Evolutionary conservation across 257 asterid genomes (phyloP).

Genomic region (Leonotis leonurus): DNA sequence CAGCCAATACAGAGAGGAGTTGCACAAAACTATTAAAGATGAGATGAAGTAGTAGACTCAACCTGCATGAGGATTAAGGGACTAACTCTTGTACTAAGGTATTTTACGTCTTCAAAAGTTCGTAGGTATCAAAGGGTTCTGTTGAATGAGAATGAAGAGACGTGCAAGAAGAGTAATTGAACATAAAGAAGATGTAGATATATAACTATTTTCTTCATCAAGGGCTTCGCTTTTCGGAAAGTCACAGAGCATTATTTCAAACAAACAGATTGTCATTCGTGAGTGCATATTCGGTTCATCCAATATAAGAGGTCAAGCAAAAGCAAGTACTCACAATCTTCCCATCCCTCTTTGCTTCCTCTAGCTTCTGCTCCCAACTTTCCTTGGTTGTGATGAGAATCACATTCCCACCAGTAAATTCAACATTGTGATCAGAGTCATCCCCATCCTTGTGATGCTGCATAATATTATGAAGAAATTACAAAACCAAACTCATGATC

Average conservation of each 20-base stretch:
- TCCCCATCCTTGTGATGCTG: slow-evolving; percentile 39
- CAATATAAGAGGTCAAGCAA: not conserved
- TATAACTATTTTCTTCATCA: not conserved
- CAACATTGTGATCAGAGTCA: slow-evolving; percentile 45
- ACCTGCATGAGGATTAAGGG: not conserved
- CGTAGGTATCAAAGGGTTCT: not conserved
- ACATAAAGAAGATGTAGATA: not conserved
- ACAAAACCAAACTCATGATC: too few relatives aligned
- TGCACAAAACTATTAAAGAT: not conserved
- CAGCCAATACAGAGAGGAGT: not conserved
- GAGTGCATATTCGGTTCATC: not conserved
- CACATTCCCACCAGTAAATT: slow-evolving; percentile 83
- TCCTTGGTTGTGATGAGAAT: slow-evolving; percentile 67
- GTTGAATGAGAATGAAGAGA: not conserved
- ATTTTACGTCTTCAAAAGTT: not conserved
- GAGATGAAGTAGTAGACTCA: not conserved
- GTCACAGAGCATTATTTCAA: not conserved
- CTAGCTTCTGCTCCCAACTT: slow-evolving; percentile 76
- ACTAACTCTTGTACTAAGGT: not conserved
- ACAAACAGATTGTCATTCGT: not conserved
- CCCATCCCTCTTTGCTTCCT: slow-evolving; percentile 54
- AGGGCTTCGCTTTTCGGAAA: not conserved
- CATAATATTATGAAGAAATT: not conserved
- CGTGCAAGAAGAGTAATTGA: not conserved
- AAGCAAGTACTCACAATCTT: slow-evolving; percentile 48